Evolutionary conservation across 345 rosid species (phyloP), one percentile per base, ranked within the genome.

Genomic region (Bruguiera parviflora): DNA sequence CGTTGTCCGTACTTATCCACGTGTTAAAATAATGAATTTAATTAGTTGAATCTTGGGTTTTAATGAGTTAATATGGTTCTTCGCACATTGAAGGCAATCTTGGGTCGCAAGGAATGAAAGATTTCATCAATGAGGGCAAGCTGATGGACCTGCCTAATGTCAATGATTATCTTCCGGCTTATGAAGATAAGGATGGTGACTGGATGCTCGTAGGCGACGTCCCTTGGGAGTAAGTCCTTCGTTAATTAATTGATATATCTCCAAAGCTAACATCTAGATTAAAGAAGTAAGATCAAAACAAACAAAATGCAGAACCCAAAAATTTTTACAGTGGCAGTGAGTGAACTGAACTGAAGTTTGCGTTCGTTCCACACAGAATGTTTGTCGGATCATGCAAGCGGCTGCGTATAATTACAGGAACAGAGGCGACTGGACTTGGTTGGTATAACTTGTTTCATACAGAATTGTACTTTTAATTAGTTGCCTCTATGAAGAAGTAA

Each of bases 191-290:
- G 84, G 98, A 92, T 60, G 92, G 96, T 66, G 98, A 92, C 58
- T 92, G 96, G 97, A 92, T 92, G 97, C 93, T 92, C 53, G 90
- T 92, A 56, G 97, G 97, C 15, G 97, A 92, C 76, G 98, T 92
- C 56, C 98, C 98, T n/a, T 92, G 98, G 98, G 81, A 85, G 98
- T 92, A 81, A 60, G 85, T 74, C 53, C 70, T 43, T 46, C 3
- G 52, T 20, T 1, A 20, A 5, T 51, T 18, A 1, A 71, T 39
- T 60, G 59, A 33, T 25, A 24, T 4, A 27, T 65, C 5, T 6
- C 2, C 39, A 63, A 64, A 22, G 27, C 22, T 9, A 56, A 56
- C 7, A 27, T 24, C 13, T 43, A 43, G 49, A 43, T 11, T 43
- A 13, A 43, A 56, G 24, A 56, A 56, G 11, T 56, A 56, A 56